A percentile compares a stretch with the other conserved stretches of the same genome.
These are phyloP conservation scores for Aspergillus neoniger DNA, from an alignment of 2,329 filamentous ascomycete species.

Conservation along the genomic window DNA sequence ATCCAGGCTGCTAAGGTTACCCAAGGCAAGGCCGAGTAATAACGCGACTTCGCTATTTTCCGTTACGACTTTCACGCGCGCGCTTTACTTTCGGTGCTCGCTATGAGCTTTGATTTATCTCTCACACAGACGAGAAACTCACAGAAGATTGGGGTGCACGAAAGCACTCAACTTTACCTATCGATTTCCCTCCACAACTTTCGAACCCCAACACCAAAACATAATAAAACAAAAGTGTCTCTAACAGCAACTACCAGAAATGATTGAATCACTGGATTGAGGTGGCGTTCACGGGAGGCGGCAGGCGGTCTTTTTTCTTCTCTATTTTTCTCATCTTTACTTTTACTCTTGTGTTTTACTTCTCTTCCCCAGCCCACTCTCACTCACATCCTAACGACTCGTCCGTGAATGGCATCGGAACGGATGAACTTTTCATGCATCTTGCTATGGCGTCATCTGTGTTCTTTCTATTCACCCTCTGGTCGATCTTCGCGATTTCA, in stretches of 20 bases:
- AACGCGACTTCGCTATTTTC: neutral
- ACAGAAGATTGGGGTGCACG: neutral
- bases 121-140: neutral
- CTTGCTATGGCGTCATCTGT: neutral
- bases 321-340: too few species aligned
- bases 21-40: conserved; percentile 45
- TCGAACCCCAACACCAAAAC: too few species aligned
- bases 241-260: too few species aligned
- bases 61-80: neutral
- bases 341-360: too few species aligned
- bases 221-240: too few species aligned
- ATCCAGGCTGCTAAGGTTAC: conserved; percentile 86
- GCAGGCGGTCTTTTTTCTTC: too few species aligned
- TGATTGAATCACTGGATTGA: too few species aligned
- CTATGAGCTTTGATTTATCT: too few species aligned
- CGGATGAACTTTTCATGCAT: neutral
- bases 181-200: too few species aligned
- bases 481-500: neutral
- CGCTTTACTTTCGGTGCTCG: neutral
- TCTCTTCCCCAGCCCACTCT: too few species aligned
- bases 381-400: neutral
- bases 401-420: neutral
- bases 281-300: too few species aligned
- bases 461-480: neutral
- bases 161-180: neutral